Percentiles rank a stretch among this genome's conserved stretches.
Evolutionary conservation across 2,329 filamentous ascomycete species (phyloP).

Genomic region (Ophiostoma sp.): DNA sequence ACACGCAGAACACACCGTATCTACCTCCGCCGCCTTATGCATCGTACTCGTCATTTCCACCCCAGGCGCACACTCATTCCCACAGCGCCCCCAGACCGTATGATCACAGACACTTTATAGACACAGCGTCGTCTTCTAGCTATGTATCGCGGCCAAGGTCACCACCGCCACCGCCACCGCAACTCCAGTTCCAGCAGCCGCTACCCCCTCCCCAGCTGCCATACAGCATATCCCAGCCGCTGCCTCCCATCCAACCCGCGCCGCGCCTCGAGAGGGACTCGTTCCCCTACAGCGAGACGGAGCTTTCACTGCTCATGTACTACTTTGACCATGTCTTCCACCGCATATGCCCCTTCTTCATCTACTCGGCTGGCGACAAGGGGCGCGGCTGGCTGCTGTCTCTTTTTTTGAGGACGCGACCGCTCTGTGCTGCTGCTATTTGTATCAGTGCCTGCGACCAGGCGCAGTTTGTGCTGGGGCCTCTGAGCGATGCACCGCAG

Average conservation of each 20-base stretch:
- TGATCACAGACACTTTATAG: background rate
- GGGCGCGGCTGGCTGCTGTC: constrained; percentile 22
- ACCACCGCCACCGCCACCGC: background rate
- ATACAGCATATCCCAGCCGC: background rate
- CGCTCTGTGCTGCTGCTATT: constrained; percentile 17
- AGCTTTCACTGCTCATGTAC: constrained; percentile 20
- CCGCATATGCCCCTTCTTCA: constrained; percentile 18
- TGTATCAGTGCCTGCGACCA: constrained; percentile 22
- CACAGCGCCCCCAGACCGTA: background rate
- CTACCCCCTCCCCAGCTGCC: background rate
- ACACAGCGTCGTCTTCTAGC: background rate
- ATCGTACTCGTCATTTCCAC: background rate
- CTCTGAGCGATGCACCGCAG: constrained; percentile 18
- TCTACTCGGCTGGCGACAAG: constrained; percentile 19
- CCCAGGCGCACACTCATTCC: background rate
- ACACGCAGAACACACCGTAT: background rate
- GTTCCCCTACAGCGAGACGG: constrained; percentile 18
- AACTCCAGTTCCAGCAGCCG: background rate
- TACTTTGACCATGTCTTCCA: constrained; percentile 23
- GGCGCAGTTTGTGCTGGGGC: constrained; percentile 22
- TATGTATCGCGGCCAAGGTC: background rate
- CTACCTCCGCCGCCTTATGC: background rate
- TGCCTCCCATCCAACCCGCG: background rate
- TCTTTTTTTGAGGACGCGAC: constrained; percentile 18
- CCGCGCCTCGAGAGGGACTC: background rate